Conservation (phyloP, 257 asterid genomes). For the Haberlea rhodopensis region DNA sequence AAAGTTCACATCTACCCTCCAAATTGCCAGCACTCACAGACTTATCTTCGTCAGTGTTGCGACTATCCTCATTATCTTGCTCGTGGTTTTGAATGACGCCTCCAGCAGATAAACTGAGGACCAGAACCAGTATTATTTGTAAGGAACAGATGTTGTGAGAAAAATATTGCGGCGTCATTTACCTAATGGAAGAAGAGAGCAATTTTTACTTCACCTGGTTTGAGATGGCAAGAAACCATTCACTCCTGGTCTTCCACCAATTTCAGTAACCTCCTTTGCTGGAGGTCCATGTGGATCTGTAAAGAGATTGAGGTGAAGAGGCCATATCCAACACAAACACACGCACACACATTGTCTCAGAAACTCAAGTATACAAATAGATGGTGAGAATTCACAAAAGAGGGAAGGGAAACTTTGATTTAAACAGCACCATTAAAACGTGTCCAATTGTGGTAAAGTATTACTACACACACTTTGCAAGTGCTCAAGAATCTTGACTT, state of each 20-base stretch:
- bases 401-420: too few species aligned
- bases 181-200: conserved; percentile 3
- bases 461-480: background rate
- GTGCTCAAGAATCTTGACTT: conserved; percentile 1
- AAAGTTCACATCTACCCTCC: conserved; percentile 39
- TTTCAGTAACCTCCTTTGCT: conserved; percentile 26
- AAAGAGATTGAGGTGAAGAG: conserved; percentile 18
- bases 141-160: background rate
- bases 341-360: background rate
- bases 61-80: conserved; percentile 27
- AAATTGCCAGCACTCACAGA: conserved; percentile 12
- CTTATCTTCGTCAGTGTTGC: conserved; percentile 15
- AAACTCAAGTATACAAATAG: conserved; percentile 8
- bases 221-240: conserved; percentile 42
- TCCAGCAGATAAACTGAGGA: conserved; percentile 40
- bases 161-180: background rate
- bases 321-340: background rate
- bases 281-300: conserved; percentile 37
- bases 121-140: conserved; percentile 18
- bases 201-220: conserved; percentile 43
- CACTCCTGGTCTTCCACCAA: conserved; percentile 27
- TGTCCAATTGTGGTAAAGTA: background rate
- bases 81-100: conserved; percentile 23
- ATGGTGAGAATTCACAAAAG: too few species aligned
- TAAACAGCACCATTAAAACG: background rate